Evolutionary conservation across 352 stramenopile species (phyloP), one percentile per base, ranked within the genome.

Genomic region (Phytopythium montanum): DNA sequence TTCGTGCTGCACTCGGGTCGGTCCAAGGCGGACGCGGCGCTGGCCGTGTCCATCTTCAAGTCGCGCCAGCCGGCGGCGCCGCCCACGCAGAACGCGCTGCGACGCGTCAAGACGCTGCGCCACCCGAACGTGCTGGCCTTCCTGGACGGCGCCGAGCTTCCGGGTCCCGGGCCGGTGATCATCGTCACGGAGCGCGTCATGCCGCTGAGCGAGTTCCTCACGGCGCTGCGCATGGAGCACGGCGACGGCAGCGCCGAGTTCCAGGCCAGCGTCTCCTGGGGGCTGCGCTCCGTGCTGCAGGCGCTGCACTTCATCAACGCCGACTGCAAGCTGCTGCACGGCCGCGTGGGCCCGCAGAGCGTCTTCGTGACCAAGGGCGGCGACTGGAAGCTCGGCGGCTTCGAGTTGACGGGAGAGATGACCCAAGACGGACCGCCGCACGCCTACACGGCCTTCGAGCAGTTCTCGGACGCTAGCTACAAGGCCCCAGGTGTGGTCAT

Each of bases 331-430:
- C 72, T 98, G 9, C 62, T 96, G 44, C 96, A 98, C 65, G 94
- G 95, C 25, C 88, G 87, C 52, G 50, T 99, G 18, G 88, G 74
- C 25, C 93, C 94, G 5, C 70, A 92, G 36, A 96, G 88, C 39
- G 92, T 98, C 50, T 98, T 97, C 62, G 96, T 99, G 1, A 99
- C 95, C 12, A 92, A 90, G 72, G 90, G 88, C 46, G 96, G 96
- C 50, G 96, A 99, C 76, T 98, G 96, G 81, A 99, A 98, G 62
- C 78, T 99, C 19, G 94, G 83, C 29, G 95, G 94, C 12, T 97
- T 98, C 57, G 90, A 95, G 57, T 60, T 98, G 19, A 91, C 95
- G 19, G 93, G 87, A 5, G 86, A 95, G 56, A 65, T 97, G 55
- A 95, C 85, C 2, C 76, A 58, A 21, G 82, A 94, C 56, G 91